Conservation (phyloP, 2,329 filamentous ascomycete genomes). For the Aureobasidium namibiae region DNA sequence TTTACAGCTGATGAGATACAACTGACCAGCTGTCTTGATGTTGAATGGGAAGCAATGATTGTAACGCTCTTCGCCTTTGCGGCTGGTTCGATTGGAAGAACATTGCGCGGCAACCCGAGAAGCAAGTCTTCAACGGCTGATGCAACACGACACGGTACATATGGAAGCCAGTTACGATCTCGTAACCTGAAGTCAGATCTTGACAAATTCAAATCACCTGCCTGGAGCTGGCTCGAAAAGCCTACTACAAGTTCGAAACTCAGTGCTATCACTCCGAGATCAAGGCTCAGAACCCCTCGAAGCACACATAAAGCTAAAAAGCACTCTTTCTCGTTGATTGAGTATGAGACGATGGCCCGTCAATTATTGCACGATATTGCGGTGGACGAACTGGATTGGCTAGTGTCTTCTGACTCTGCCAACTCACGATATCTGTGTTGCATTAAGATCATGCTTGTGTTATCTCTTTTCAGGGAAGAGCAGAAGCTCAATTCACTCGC, state of each 20-base stretch:
- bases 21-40: background rate
- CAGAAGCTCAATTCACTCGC: slow-evolving; percentile 59
- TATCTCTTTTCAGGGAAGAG: slow-evolving; percentile 87
- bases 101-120: background rate
- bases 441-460: slow-evolving; percentile 45
- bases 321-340: slow-evolving; percentile 4
- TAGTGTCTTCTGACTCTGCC: slow-evolving; percentile 36
- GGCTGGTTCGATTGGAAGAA: slow-evolving; percentile 13
- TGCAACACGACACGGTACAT: background rate
- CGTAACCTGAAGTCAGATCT: background rate
- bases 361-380: slow-evolving; percentile 10
- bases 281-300: background rate
- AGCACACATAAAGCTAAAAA: background rate
- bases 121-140: background rate
- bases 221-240: slow-evolving; percentile 4
- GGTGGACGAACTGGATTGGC: slow-evolving; percentile 13
- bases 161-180: background rate
- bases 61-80: slow-evolving; percentile 14
- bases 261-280: slow-evolving; percentile 6
- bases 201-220: background rate
- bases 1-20: background rate
- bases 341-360: slow-evolving; percentile 14
- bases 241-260: background rate
- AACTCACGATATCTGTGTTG: slow-evolving; percentile 32
- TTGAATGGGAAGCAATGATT: slow-evolving; percentile 14